A percentile compares a stretch with the other conserved stretches of the same genome.
phyloP scores from a whole-genome alignment of 331 rosid species.

The Malus hybrid region DNA sequence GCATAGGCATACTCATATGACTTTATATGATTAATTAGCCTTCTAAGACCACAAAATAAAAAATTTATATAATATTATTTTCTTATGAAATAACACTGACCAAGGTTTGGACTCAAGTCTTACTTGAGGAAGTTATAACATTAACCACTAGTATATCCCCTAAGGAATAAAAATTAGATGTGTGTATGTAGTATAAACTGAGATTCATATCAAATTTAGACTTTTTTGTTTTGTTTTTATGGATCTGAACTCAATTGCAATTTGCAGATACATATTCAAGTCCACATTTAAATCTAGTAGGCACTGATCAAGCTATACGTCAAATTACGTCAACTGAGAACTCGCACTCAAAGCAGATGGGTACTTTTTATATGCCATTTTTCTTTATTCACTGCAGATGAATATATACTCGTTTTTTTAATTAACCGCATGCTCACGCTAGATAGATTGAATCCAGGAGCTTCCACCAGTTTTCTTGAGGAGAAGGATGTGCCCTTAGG shows the following conservation, averaged over 20 bases:
- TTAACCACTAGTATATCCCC: not conserved
- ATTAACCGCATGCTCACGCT: not conserved
- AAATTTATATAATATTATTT: not conserved
- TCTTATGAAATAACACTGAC: not conserved
- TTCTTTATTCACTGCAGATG: not conserved
- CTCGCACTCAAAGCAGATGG: not conserved
- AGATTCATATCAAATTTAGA: not conserved
- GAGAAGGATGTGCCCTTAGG: not conserved
- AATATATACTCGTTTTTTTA: not conserved
- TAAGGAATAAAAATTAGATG: not conserved
- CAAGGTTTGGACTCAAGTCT: not conserved
- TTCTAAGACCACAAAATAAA: not conserved
- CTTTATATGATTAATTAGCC: not conserved
- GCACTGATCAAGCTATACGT: not conserved
- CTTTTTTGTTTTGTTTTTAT: not conserved
- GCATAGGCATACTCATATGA: not conserved
- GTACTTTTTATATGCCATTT: not conserved
- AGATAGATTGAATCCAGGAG: not conserved
- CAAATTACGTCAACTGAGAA: not conserved
- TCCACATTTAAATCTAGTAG: not conserved
- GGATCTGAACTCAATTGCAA: not conserved
- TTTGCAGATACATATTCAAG: not conserved
- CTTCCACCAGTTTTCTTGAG: not conserved
- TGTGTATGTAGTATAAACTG: not conserved
- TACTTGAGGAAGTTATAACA: not conserved